A percentile compares a stretch with the other conserved stretches of the same genome.
These are phyloP conservation scores for Tricholoma bakamatsutake DNA, from an alignment of 768 basidiomycete genomes.

Conservation along the genomic window DNA sequence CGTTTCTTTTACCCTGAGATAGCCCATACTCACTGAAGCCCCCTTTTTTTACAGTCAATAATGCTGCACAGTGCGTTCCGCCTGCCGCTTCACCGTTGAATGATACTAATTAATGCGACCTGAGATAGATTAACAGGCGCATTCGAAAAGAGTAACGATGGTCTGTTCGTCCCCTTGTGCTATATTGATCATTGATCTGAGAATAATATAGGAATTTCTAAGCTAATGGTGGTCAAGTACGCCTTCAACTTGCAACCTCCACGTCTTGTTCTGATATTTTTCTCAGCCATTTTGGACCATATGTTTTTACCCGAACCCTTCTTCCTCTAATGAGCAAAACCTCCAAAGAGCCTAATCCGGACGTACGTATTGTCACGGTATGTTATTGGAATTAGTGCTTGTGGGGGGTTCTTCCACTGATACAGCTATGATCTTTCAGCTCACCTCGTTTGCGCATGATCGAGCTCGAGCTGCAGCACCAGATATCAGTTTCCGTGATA, in stretches of 20 bases:
- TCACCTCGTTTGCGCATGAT: conserved; percentile 22
- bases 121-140: conserved; percentile 12
- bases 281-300: conserved; percentile 22
- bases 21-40: not conserved
- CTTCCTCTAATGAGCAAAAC: conserved; percentile 26
- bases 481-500: conserved; percentile 20
- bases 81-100: not conserved
- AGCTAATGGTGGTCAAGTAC: conserved; percentile 21
- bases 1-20: not conserved
- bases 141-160: conserved; percentile 19
- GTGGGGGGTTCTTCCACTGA: not conserved
- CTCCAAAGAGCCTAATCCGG: conserved; percentile 19
- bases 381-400: too few relatives aligned
- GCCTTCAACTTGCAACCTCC: not conserved
- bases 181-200: not conserved
- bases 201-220: conserved; percentile 7
- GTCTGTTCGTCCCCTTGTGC: conserved; percentile 4
- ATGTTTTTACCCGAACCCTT: conserved; percentile 24
- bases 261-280: not conserved
- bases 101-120: not conserved
- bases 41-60: conserved; percentile 17
- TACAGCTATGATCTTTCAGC: conserved; percentile 9
- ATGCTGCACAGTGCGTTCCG: conserved; percentile 17
- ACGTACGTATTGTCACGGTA: conserved; percentile 28
- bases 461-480: conserved; percentile 15